Evolutionary conservation across 371 early-diverging fungal genomes (phyloP), one percentile per base, ranked within the genome.

Genomic region (Syncephalastrum racemosum): DNA sequence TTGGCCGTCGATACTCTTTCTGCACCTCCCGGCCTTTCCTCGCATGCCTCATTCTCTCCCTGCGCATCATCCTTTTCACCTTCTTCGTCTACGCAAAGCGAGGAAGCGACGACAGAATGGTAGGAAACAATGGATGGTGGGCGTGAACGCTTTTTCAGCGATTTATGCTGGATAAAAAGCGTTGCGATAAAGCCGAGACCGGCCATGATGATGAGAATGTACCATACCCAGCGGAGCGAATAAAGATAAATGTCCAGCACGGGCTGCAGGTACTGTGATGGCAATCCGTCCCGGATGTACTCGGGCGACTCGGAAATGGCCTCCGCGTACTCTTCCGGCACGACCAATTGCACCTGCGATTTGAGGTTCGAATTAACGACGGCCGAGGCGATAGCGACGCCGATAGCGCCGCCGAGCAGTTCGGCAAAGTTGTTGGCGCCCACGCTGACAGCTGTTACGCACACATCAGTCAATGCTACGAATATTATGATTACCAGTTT

Each of bases 361-460:
- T 56, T 50, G 15, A 79, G 57, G 10, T 31, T 60, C 15, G 70
- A 67, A 46, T 80, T 76, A 19, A 76, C 47, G 10, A 69, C 57
- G n/a, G 75, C 65, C 13, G 73, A 70, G 0, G 71, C 63, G 31
- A 77, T 71, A 5, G 80, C 77, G 5, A 77, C 66, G 51, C 80
- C 80, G 23, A 76, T 50, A 8, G 80, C 80, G 48, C 77, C 80
- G 61, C 80, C 80, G 3, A 80, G 56, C 6, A 80, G 66, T 44
- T 75, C 63, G 4, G 67, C 52, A 42, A 80, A 80, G 19, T 74
- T 80, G 53, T 75, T 73, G 3, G 77, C 50, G 4, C 77, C 77
- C 2, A 77, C 77, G 7, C 69, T 77, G 4, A 79, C 76, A 24
- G 77, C 78, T 73, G 10, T 31, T 31, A n/a, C n/a, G 36, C 36